Conservation (phyloP, 805 yeast species). For the Teunomyces funiuensis region DNA sequence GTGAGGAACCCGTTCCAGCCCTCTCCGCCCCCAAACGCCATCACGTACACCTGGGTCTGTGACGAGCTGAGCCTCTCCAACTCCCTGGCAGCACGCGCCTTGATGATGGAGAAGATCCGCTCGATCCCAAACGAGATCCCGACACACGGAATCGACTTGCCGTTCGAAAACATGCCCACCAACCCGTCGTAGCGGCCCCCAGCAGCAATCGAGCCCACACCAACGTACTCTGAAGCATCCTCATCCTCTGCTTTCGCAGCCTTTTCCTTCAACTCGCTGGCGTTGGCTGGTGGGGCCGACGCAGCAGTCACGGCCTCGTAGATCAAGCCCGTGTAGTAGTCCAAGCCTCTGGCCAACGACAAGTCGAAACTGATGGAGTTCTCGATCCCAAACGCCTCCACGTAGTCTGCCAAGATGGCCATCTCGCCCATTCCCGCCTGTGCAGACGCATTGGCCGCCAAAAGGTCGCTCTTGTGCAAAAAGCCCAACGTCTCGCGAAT, state of each 20-base stretch:
- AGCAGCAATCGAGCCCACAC: conserved; percentile 97
- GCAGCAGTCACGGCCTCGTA: conserved; percentile 95
- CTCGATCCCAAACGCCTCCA: conserved; percentile 78
- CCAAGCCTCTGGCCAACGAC: conserved; percentile 95
- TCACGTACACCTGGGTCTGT: conserved; percentile 88
- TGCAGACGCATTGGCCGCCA: conserved; percentile 70
- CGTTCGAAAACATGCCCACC: conserved; percentile 94
- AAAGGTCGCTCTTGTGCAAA: conserved; percentile 56
- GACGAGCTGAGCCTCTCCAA: conserved; percentile 72
- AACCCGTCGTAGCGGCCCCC: conserved; percentile 98
- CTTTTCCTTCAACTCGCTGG: conserved; percentile 60
- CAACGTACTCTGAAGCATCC: conserved; percentile 95
- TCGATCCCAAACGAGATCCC: conserved; percentile 98
- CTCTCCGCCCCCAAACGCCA: conserved; percentile 99
- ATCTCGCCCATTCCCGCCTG: conserved; percentile 80
- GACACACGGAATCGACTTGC: conserved; percentile 94
- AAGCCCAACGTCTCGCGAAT: conserved; percentile 57
- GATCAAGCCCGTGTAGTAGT: conserved; percentile 95
- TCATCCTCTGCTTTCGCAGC: conserved; percentile 54
- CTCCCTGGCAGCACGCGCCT: conserved; percentile 62
- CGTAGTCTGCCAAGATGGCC: conserved; percentile 68
- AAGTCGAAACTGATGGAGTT: conserved; percentile 77
- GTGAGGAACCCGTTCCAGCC: conserved; percentile 91
- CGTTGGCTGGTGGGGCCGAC: conserved; percentile 91
- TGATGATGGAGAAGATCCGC: conserved; percentile 85